These are phyloP conservation scores for Penicillium aurantiogriseum DNA, from an alignment of 2,329 filamentous ascomycete species.

Conservation along the genomic window DNA sequence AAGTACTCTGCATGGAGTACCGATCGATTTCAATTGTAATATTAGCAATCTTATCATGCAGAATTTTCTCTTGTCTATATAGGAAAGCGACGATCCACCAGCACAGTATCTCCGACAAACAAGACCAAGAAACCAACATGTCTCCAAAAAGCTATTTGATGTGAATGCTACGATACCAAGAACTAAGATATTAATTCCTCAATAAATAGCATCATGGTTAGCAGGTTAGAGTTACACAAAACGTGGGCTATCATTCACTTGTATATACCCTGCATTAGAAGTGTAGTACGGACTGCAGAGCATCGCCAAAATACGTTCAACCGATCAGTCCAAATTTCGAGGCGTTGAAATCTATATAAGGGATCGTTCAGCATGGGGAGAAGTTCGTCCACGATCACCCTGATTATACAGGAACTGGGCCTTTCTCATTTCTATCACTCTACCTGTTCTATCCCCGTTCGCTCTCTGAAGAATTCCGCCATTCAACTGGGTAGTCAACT, in stretches of 20 bases:
- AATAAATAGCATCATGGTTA: not conserved
- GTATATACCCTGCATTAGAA: not conserved
- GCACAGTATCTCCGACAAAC: not conserved
- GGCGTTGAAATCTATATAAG: not conserved
- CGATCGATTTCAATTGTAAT: not conserved
- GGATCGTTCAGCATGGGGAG: too few relatives aligned
- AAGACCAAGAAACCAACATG: not conserved
- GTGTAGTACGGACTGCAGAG: not conserved
- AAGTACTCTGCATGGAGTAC: too few relatives aligned
- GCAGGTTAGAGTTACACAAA: not conserved
- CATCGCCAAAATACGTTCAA: not conserved
- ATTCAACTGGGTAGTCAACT: not conserved
- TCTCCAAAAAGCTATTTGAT: not conserved
- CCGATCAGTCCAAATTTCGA: not conserved
- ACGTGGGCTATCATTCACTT: not conserved
- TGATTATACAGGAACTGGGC: too few relatives aligned
- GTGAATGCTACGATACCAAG: not conserved
- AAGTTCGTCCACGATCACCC: too few relatives aligned
- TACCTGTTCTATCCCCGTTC: not conserved
- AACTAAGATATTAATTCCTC: too few relatives aligned
- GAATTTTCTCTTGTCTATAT: not conserved
- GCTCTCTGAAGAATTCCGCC: not conserved
- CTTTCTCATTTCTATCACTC: not conserved
- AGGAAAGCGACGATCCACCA: not conserved
- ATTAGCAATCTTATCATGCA: not conserved